phyloP scores from a whole-genome alignment of 306 rosid genomes.

The Hippophae rhamnoides region DNA sequence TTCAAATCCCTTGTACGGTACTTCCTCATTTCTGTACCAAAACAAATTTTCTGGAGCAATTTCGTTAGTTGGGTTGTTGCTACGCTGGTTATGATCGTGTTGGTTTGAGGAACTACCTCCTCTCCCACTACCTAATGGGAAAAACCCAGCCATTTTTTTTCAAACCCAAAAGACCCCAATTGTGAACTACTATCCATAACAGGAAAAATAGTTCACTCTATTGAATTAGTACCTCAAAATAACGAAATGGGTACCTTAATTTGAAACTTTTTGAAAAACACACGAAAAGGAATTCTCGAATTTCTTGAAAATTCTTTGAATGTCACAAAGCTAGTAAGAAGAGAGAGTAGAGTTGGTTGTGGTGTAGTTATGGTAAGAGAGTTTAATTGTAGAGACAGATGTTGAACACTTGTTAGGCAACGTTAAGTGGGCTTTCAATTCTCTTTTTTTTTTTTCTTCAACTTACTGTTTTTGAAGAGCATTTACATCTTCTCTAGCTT shows the following conservation, averaged over 20 bases:
- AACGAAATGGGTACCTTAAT: conserved; percentile 1
- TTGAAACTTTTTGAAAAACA: too few relatives aligned
- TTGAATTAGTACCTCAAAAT: conserved; percentile 11
- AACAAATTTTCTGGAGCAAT: conserved; percentile 38
- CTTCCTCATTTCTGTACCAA: conserved; percentile 54
- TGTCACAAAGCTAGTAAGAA: conserved; percentile 6
- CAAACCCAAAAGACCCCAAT: conserved; percentile 31
- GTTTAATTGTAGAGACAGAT: background rate
- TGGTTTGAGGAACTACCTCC: background rate
- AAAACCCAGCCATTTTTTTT: conserved; percentile 71
- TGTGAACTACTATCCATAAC: conserved; percentile 72
- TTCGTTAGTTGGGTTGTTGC: conserved; percentile 23
- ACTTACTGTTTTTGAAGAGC: conserved; percentile 36
- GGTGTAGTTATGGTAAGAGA: background rate
- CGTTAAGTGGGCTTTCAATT: conserved; percentile 35
- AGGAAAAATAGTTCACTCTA: conserved; percentile 18
- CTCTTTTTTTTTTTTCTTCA: conserved; percentile 10
- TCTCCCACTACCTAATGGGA: conserved; percentile 56
- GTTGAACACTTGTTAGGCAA: conserved; percentile 26
- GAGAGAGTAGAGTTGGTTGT: conserved; percentile 10
- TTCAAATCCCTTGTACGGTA: conserved; percentile 61
- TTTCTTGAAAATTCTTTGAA: too few relatives aligned
- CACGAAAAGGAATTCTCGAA: too few relatives aligned
- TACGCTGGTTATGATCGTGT: conserved; percentile 2
- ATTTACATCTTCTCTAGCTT: conserved; percentile 26